phyloP scores from a whole-genome alignment of 495 filamentous ascomycete genomes.

The Podospora pseudocomata region DNA sequence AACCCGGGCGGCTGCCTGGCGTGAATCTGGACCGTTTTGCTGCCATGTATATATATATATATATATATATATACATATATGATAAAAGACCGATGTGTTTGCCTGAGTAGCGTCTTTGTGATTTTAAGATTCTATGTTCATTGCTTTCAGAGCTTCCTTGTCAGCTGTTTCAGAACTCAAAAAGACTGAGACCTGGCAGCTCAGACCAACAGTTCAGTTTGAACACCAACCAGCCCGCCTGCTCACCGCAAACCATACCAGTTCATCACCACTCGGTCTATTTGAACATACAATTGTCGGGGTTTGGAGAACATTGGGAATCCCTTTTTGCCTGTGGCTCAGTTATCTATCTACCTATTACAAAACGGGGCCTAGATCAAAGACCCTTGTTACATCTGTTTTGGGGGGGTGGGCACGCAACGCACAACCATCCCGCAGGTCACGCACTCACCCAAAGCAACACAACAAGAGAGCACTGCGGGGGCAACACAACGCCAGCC shows the following conservation, averaged over 20 bases:
- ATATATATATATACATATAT: background rate
- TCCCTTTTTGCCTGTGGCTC: background rate
- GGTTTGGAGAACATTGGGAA: background rate
- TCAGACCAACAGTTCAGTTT: background rate
- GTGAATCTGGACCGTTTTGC: background rate
- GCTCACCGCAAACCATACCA: background rate
- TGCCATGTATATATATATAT: background rate
- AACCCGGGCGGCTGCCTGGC: background rate
- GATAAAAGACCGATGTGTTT: background rate
- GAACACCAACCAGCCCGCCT: background rate
- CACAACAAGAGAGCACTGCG: background rate
- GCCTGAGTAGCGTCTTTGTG: background rate
- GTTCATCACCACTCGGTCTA: background rate
- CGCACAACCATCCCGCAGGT: background rate
- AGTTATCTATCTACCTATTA: background rate
- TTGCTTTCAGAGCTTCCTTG: background rate
- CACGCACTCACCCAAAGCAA: background rate
- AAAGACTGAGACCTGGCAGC: background rate
- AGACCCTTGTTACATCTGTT: background rate
- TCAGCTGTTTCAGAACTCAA: background rate
- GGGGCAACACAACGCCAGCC: background rate
- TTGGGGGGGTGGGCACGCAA: background rate
- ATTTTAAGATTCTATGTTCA: background rate
- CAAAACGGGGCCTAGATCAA: background rate
- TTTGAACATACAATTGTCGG: background rate